Evolutionary conservation across 177 flowering plant genomes (phyloP).

Genomic region (Vitis hybrid): DNA sequence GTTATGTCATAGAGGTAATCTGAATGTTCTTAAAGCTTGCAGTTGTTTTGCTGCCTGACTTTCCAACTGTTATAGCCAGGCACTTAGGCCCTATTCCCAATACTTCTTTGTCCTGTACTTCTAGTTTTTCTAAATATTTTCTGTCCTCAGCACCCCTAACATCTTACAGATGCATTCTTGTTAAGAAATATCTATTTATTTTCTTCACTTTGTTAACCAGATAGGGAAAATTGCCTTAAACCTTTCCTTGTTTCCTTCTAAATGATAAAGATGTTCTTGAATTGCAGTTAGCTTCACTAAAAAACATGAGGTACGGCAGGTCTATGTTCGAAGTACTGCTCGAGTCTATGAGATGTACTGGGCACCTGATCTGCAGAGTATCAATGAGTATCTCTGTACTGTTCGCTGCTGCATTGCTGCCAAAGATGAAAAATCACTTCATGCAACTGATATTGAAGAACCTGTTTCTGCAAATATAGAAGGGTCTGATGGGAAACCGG

Average conservation of each 20-base stretch:
- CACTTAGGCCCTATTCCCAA: no score
- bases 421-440: constrained; percentile 35
- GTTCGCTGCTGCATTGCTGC: constrained; percentile 71
- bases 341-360: constrained; percentile 82
- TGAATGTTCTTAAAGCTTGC: no score
- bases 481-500: constrained; percentile 12
- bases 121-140: no score
- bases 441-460: constrained; percentile 24
- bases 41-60: no score
- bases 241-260: neutral
- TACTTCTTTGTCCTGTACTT: no score
- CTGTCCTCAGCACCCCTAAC: no score
- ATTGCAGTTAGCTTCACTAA: constrained; percentile 64
- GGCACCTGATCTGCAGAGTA: constrained; percentile 29
- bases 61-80: no score
- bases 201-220: no score
- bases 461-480: constrained; percentile 16
- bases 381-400: constrained; percentile 82
- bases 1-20: no score
- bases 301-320: constrained; percentile 62
- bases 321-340: constrained; percentile 86
- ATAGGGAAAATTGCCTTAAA: no score
- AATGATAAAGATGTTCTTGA: neutral
- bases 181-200: no score
- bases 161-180: no score